Evolutionary conservation across 495 filamentous ascomycete species (phyloP), one percentile per base, ranked within the genome.

Genomic region (Margaritispora aquatica): DNA sequence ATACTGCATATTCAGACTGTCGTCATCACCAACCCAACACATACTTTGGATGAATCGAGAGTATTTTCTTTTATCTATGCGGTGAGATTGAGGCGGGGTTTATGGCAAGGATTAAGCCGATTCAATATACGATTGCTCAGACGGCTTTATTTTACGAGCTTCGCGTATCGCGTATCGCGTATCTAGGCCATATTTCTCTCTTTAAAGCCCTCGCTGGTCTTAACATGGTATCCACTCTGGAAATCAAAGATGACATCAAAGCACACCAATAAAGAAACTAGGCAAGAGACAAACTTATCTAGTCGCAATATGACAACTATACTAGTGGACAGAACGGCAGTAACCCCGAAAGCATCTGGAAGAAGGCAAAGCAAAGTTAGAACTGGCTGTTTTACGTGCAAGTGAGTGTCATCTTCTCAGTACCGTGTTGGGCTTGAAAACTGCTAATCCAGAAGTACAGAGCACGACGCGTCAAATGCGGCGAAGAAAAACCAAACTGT

Each of bases 371-470:
- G 55, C 20, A 71, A 68, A 58, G 61, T 68, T 51, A 69, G 63
- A 55, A 69, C 65, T 27, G 67, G 69, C 19, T 71, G 69, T 55
- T 26, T 51, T 31, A 71, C 69, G 53, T 71, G 69, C 60, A 71
- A 63, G 69, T 69, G 41, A 26, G 57, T 59, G 9, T 10, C 10
- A n/a, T 2, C 26, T 1, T 38, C 24, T 24, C 9, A 2, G 3
- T 44, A 56, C 66, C 64, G 21, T 24, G 17, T 31, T 9, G n/a
- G 10, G 11, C 24, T 2, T 13, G 29, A 5, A 13, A 34, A 13
- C 20, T 7, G 20, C 44, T 19, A n/a, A n/a, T n/a, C n/a, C 19
- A 13, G 0, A 11, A 31, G 2, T 51, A 13, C 15, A 68, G 66
- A 47, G 38, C 50, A 11, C 57, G 66, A 27, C 54, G 59, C 36